Base-by-base conservation (phyloP, 441 rosid genomes). In the Adansonia grandidieri region DNA sequence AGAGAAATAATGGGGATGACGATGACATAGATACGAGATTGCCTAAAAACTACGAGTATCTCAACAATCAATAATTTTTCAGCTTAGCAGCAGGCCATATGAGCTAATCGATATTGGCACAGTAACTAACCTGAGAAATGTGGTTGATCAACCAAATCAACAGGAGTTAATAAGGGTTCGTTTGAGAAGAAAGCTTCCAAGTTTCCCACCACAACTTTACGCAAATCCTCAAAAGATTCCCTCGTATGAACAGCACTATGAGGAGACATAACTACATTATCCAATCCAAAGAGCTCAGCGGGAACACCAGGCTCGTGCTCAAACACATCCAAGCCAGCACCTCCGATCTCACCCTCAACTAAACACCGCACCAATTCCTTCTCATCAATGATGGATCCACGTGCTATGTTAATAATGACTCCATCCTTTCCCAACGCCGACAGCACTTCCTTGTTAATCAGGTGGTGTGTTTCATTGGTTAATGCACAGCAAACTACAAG, bases 251-350 rank as follows among this genome's bases (percentile, higher is more conserved):
- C 78, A 71, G 83, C 82, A 13, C 8, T 32, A 56, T 82, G 87
- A 0, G 87, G 87, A 0, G 87, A 61, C 57, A 82, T 60, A 19
- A 82, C 82, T 6, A 86, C 83, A 51, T 81, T 82, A 9, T 82
- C 89, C 40, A 82, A 53, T 6, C 13, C 81, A 69, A 77, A 67
- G 57, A 86, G 85, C 77, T 86, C 82, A 37, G 28, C 6, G 1
- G 89, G 86, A 74, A 86, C 84, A 70, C 19, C 22, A 32, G 86
- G 86, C 71, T 84, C 87, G n/a, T 84, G 75, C 80, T 86, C 87
- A 58, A 82, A 84, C 77, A 86, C 89, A 68, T 86, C 87, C 80
- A 86, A 82, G 15, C 87, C 89, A 17, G 87, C 87, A 2, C 89
- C 89, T 48, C 78, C 71, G 2, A 84, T 80, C 79, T 84, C 80